Evolutionary conservation across 768 basidiomycete species (phyloP), one percentile per base, ranked within the genome.

Genomic region (Leccinum arenicola): DNA sequence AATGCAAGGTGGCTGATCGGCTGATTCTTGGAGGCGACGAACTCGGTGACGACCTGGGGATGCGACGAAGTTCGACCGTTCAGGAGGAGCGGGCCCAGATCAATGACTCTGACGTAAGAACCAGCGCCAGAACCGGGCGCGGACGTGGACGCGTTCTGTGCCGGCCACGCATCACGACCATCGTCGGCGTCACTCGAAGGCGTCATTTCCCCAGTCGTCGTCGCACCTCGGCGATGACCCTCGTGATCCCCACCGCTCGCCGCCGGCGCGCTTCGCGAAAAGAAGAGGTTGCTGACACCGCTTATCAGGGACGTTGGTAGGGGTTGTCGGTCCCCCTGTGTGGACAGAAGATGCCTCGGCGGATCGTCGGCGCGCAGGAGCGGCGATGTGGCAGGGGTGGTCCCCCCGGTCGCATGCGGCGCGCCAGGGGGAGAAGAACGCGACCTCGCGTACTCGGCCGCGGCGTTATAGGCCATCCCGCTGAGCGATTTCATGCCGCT

Each of bases 221-320:
- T 40, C 23, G 54, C 33, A 35, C 64, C 70, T 59, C 64, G 64
- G 61, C 57, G 61, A 66, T 60, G 50, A 57, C 55, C 55, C 51
- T 61, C 40, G 40, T 61, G 54, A 40, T 60, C 58, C 36, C 65
- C 65, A 3, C 64, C 53, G 23, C 62, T 74, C 35, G 74, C 74
- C 45, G 79, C 80, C 8, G 87, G 87, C 1, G 86, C 85, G 65
- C 86, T 87, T 69, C 81, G 75, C 52, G 86, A 88, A 66, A 85
- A 85, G 64, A 84, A 81, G 66, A 76, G 69, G 52, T 72, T 72
- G 19, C 72, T 63, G 25, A 70, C 60, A 38, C 68, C 74, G 43
- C 66, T 66, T 33, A 70, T 68, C 40, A 64, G 58, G 56, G 70
- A 63, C 29, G 64, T 29, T 31, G 54, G 63, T 62, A 50, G 49